These are phyloP conservation scores for Diplodia seriata DNA, from an alignment of 2,329 filamentous ascomycete species.

Conservation along the genomic window DNA sequence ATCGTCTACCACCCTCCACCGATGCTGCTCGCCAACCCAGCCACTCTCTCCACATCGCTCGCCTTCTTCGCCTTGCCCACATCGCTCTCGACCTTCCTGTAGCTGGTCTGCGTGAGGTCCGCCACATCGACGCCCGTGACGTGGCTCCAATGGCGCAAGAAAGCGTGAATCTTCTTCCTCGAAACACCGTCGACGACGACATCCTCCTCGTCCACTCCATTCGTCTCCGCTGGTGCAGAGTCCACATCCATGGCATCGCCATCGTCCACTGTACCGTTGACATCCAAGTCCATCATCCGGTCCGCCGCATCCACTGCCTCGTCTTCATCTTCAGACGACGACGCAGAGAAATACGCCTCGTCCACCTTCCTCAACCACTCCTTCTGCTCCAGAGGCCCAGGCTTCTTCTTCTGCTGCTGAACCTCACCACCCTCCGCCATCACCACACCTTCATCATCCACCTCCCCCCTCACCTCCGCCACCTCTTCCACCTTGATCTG, in stretches of 20 bases:
- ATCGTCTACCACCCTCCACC: constrained; percentile 82
- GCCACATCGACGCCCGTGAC: constrained; percentile 73
- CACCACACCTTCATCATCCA: constrained; percentile 35
- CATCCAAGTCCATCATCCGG: constrained; percentile 19
- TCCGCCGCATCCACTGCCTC: constrained; percentile 46
- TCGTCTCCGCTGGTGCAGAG: not conserved
- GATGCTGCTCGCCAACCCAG: constrained; percentile 86
- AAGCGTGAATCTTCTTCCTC: constrained; percentile 68
- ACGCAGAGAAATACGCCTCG: constrained; percentile 84
- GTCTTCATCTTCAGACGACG: constrained; percentile 55
- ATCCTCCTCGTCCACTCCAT: not conserved
- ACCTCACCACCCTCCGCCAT: constrained; percentile 40
- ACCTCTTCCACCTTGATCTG: constrained; percentile 92
- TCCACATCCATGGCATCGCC: constrained; percentile 21
- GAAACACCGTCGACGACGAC: constrained; percentile 71
- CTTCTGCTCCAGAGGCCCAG: constrained; percentile 81
- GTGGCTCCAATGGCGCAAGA: constrained; percentile 77
- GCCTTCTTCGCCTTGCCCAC: constrained; percentile 75
- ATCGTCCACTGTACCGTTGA: constrained; percentile 7
- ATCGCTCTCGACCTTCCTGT: constrained; percentile 91
- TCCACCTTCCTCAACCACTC: constrained; percentile 61
- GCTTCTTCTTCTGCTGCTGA: constrained; percentile 57
- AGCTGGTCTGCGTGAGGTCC: constrained; percentile 83
- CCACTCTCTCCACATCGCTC: constrained; percentile 79
- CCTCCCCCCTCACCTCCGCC: constrained; percentile 48